phyloP scores from a whole-genome alignment of 2,329 filamentous ascomycete species.

The Cladosporium velox region DNA sequence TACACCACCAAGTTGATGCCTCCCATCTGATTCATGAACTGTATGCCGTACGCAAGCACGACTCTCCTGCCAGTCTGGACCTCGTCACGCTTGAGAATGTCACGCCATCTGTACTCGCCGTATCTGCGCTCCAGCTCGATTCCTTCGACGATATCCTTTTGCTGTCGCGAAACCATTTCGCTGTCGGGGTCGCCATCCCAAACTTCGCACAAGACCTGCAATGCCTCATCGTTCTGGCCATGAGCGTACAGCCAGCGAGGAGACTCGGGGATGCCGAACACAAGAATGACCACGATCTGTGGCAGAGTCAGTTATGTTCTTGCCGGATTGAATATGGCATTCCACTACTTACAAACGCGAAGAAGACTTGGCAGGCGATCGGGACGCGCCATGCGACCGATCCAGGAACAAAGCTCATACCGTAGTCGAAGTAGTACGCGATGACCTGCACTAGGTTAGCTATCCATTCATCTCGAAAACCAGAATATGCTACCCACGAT shows the following conservation, averaged over 20 bases:
- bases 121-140: slow-evolving; percentile 40
- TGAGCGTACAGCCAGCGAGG: slow-evolving; percentile 45
- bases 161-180: slow-evolving; percentile 34
- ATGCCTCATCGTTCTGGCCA: slow-evolving; percentile 36
- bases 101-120: slow-evolving; percentile 43
- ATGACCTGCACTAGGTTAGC: slow-evolving; percentile 26
- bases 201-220: slow-evolving; percentile 39
- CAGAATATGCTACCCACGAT: not conserved
- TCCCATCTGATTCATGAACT: slow-evolving; percentile 45
- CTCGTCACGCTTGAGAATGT: slow-evolving; percentile 40
- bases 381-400: slow-evolving; percentile 51
- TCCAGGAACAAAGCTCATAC: slow-evolving; percentile 44
- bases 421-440: slow-evolving; percentile 40
- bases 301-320: not conserved
- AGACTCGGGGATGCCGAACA: slow-evolving; percentile 42
- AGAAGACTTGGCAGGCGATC: slow-evolving; percentile 49
- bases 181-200: slow-evolving; percentile 35
- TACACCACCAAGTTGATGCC: slow-evolving; percentile 44
- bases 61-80: slow-evolving; percentile 45
- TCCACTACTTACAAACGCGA: slow-evolving; percentile 24
- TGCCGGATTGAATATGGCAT: not conserved
- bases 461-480: not conserved
- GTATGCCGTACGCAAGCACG: slow-evolving; percentile 43
- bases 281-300: slow-evolving; percentile 43
- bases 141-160: slow-evolving; percentile 40